Evolutionary conservation across 495 filamentous ascomycete genomes (phyloP), one percentile per base, ranked within the genome.

Genomic region (Aspergillus saccharolyticus): DNA sequence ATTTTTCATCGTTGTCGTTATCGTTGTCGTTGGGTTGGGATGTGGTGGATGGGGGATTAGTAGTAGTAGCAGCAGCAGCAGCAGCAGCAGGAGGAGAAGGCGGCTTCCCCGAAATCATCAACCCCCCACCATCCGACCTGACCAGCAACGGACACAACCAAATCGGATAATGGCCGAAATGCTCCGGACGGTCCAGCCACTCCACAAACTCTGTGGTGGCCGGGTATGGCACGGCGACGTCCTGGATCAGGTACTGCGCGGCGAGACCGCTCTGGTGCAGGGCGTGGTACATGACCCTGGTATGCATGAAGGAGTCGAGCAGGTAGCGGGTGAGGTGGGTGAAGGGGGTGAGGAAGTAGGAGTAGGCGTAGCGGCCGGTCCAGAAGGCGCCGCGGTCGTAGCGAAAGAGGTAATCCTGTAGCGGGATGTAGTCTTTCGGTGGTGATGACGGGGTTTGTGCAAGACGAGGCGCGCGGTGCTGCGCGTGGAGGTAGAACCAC

Each of bases 311-410:
- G 49, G 68, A 64, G 51, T 83, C 76, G 5, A 83, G 69, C 9
- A 72, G 71, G 72, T 76, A 80, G 17, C 82, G 76, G 0, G 81
- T 85, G 48, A 74, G 62, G 44, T 57, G 54, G 59, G 75, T 84
- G 67, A 85, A 85, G 2, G 83, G 83, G 19, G 76, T 63, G 12
- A 74, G 66, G 67, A 85, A 83, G 63, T 85, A 85, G 1, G 67
- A 56, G 65, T 81, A 85, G 0, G 78, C 74, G 14, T 72, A 76
- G 6, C 63, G 59, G 6, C 76, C 81, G 15, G 77, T 75, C 77
- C 82, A 85, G 63, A 85, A 86, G 8, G 74, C 82, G 18, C 83
- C 83, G 4, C 83, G 79, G 59, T 86, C 83, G 63, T 86, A 85
- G 3, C 83, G 80, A 64, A 86, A 85, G 33, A 83, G 74, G 55